Conservation (phyloP, 352 stramenopile genomes). For the Phytopythium delawarense region DNA sequence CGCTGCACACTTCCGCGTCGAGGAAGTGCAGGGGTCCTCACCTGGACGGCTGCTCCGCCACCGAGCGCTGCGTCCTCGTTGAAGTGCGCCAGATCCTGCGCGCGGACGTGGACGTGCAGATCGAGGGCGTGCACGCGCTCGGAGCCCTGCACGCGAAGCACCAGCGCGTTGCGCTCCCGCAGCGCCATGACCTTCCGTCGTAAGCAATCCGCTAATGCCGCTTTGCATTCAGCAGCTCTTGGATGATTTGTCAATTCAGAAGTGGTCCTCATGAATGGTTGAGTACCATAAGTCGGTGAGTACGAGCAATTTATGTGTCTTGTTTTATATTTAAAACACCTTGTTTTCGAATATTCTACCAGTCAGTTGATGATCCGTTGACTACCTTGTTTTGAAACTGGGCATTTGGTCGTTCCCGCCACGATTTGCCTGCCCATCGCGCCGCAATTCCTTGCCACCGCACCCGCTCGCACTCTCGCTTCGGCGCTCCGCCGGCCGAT, state of each 20-base stretch:
- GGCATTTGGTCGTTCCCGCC: too few species aligned
- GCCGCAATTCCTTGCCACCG: too few species aligned
- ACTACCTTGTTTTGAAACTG: too few species aligned
- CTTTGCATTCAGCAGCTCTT: too few species aligned
- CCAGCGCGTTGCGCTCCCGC: conserved; percentile 59
- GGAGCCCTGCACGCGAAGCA: conserved; percentile 34
- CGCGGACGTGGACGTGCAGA: conserved; percentile 51
- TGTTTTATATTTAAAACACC: too few species aligned
- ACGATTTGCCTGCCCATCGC: background rate
- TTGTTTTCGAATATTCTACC: too few species aligned
- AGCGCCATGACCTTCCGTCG: conserved; percentile 20
- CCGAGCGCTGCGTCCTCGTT: conserved; percentile 21
- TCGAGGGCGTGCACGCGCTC: conserved; percentile 53
- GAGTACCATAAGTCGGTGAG: too few species aligned
- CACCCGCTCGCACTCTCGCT: background rate
- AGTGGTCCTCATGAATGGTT: too few species aligned
- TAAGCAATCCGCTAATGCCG: too few species aligned
- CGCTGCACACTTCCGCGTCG: background rate
- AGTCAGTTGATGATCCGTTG: too few species aligned
- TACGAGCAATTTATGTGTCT: too few species aligned
- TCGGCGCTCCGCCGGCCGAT: conserved; percentile 3
- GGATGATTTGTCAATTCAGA: too few species aligned
- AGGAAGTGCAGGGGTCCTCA: conserved; percentile 5
- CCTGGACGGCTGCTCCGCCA: conserved; percentile 33
- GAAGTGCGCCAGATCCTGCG: conserved; percentile 56